These are phyloP conservation scores for Taiozyma onychis DNA, from an alignment of 1,139 yeast species.

Conservation along the genomic window DNA sequence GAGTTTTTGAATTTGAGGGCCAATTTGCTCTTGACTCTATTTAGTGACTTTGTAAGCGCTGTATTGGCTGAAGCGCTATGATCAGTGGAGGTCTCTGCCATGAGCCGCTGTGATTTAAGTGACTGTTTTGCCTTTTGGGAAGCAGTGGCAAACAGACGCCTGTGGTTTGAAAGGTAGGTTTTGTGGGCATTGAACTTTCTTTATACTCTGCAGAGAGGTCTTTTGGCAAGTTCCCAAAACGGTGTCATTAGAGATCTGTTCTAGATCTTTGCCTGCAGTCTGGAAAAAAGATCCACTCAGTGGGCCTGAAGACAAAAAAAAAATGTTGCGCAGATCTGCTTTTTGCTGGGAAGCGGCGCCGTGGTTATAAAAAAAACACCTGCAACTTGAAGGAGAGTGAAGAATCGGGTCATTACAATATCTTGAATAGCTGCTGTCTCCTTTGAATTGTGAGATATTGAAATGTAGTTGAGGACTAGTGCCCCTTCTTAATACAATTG, in stretches of 20 bases:
- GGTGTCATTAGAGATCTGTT: neutral
- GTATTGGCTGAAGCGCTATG: neutral
- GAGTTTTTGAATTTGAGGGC: slow-evolving; percentile 11
- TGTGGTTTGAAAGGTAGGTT: neutral
- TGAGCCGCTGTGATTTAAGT: neutral
- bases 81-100: neutral
- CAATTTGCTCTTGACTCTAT: slow-evolving; percentile 18
- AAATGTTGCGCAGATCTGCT: too few species aligned
- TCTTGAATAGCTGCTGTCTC: too few species aligned
- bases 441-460: too few species aligned
- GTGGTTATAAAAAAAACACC: too few species aligned
- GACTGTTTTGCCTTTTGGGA: neutral
- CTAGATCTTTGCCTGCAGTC: neutral
- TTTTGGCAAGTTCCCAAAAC: neutral
- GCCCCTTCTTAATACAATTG: too few species aligned
- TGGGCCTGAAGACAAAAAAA: too few species aligned
- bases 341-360: too few species aligned
- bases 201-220: neutral
- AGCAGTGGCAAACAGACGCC: neutral
- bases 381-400: too few species aligned
- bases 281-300: too few species aligned
- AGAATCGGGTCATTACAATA: too few species aligned
- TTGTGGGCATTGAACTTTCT: neutral
- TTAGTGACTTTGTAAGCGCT: slow-evolving; percentile 17
- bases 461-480: too few species aligned